phyloP scores from a whole-genome alignment of 306 rosid species.

The Acacia crassicarpa region DNA sequence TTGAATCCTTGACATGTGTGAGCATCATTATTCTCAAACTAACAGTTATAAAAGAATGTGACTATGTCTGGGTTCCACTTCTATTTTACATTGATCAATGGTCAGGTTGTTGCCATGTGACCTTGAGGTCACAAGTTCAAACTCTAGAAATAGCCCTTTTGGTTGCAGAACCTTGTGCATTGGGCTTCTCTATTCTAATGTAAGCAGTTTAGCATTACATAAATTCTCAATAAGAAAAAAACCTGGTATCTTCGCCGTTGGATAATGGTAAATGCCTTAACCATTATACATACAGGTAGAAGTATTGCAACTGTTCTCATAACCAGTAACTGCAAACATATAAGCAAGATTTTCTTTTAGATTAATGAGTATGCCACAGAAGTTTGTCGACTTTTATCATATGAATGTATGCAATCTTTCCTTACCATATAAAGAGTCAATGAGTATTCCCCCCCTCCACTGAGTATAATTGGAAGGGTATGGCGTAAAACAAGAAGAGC shows the following conservation, averaged over 20 bases:
- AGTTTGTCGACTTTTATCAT: background rate
- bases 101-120: background rate
- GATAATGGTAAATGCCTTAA: conserved; percentile 51
- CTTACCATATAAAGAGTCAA: conserved; percentile 55
- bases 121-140: too few relatives aligned
- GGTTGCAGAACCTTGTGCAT: background rate
- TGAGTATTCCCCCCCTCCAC: conserved; percentile 56
- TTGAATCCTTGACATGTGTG: background rate
- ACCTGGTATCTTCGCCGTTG: conserved; percentile 65
- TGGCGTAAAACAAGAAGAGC: conserved; percentile 72
- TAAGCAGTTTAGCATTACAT: background rate
- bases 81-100: background rate
- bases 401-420: background rate
- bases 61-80: background rate
- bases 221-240: background rate
- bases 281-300: conserved; percentile 61
- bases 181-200: background rate
- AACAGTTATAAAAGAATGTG: background rate
- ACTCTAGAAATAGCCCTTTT: too few relatives aligned
- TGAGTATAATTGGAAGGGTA: conserved; percentile 60
- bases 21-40: background rate
- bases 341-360: background rate
- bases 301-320: conserved; percentile 63
- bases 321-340: conserved; percentile 52
- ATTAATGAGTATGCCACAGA: background rate